Evolutionary conservation across 345 rosid genomes (phyloP).

Genomic region (Lepidium africanum): DNA sequence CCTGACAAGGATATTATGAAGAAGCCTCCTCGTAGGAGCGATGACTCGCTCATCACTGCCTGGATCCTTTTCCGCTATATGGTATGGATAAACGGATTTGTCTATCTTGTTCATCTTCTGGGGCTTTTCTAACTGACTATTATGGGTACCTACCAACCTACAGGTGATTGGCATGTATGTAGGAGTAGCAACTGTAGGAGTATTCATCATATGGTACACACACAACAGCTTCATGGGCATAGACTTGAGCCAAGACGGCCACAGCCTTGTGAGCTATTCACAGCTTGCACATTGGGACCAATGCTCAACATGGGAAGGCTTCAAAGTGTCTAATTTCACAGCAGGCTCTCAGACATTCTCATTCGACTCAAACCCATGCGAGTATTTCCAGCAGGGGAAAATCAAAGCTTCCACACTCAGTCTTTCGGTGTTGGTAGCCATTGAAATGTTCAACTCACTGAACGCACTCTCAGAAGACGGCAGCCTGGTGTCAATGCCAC

Average conservation of each 20-base stretch:
- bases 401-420: conserved; percentile 88
- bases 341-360: conserved; percentile 57
- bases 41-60: conserved; percentile 76
- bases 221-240: conserved; percentile 64
- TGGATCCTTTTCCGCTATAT: conserved; percentile 98
- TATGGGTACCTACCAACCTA: background rate
- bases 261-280: conserved; percentile 68
- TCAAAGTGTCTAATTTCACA: conserved; percentile 60
- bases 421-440: conserved; percentile 85
- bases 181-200: conserved; percentile 86
- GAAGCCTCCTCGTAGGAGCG: conserved; percentile 90
- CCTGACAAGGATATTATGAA: conserved; percentile 90
- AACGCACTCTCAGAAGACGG: conserved; percentile 91
- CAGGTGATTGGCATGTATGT: conserved; percentile 98
- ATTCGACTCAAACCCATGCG: conserved; percentile 64
- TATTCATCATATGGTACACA: conserved; percentile 92
- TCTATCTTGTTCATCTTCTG: background rate
- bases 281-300: conserved; percentile 86
- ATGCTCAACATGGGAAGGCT: conserved; percentile 67
- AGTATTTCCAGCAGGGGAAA: conserved; percentile 75
- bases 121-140: background rate
- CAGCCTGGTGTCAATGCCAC: conserved; percentile 85
- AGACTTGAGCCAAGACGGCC: conserved; percentile 90
- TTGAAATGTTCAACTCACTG: conserved; percentile 96
- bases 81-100: conserved; percentile 31